Evolutionary conservation across 2,329 filamentous ascomycete species (phyloP).

Genomic region (Juglanconis oblonga): DNA sequence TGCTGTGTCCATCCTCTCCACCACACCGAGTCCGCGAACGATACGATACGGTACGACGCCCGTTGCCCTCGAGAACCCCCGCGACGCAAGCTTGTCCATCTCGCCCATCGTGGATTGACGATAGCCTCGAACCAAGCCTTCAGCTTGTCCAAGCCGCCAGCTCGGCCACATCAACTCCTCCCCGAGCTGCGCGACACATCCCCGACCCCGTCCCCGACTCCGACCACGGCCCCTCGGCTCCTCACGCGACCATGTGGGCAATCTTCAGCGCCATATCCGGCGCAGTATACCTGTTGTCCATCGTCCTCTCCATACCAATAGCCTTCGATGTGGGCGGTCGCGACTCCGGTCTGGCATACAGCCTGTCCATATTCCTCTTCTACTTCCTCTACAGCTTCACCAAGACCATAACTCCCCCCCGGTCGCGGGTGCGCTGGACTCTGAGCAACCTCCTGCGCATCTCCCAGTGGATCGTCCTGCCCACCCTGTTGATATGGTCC

Average conservation of each 20-base stretch:
- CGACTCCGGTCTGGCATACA: conserved; percentile 92
- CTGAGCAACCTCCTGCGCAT: conserved; percentile 67
- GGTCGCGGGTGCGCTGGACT: conserved; percentile 70
- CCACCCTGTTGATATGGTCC: conserved; percentile 87
- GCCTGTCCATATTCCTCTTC: conserved; percentile 81
- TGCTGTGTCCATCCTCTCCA: too few relatives aligned
- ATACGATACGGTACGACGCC: too few relatives aligned
- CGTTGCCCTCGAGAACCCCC: neutral
- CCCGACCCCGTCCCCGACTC: neutral
- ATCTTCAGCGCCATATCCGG: conserved; percentile 77
- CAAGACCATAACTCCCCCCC: conserved; percentile 76
- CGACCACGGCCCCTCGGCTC: conserved; percentile 16
- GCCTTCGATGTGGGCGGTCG: conserved; percentile 97
- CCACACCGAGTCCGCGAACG: too few relatives aligned
- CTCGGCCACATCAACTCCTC: neutral
- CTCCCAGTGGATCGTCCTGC: conserved; percentile 84
- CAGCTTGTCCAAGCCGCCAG: neutral
- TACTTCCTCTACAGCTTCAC: conserved; percentile 85
- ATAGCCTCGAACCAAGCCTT: neutral
- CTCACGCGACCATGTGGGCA: conserved; percentile 66
- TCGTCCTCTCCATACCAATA: conserved; percentile 93
- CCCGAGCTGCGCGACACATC: neutral
- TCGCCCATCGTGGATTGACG: neutral
- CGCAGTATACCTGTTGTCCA: conserved; percentile 81
- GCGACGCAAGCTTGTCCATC: neutral